Evolutionary conservation across 2,329 filamentous ascomycete species (phyloP).

Genomic region (Knufia petricola): DNA sequence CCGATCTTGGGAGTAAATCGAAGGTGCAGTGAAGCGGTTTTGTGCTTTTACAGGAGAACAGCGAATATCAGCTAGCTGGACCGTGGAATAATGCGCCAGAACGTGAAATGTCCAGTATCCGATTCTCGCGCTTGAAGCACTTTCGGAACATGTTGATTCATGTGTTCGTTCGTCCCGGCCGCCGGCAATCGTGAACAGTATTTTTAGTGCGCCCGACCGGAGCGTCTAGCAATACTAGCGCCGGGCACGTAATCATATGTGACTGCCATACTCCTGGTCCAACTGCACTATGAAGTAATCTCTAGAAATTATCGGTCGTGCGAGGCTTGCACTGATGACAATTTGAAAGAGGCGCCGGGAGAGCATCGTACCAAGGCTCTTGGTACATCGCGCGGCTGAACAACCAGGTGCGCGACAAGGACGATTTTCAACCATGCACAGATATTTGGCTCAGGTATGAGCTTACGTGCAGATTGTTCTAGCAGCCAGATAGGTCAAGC

Average conservation of each 20-base stretch:
- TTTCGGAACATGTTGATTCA: neutral
- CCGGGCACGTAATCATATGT: neutral
- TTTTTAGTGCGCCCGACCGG: neutral
- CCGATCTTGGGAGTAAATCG: neutral
- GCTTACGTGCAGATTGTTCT: no score
- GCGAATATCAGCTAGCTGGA: no score
- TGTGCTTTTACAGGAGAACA: neutral
- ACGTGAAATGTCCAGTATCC: neutral
- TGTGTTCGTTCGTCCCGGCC: neutral
- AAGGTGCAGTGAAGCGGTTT: neutral
- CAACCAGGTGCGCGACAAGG: neutral
- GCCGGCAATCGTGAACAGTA: neutral
- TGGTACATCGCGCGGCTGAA: neutral
- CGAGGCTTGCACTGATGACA: neutral
- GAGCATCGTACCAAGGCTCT: neutral
- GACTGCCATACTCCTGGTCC: neutral
- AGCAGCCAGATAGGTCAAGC: neutral
- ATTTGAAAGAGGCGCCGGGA: no score
- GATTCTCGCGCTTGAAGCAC: neutral
- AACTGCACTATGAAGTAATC: no score
- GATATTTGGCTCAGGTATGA: no score
- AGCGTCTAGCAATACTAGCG: neutral
- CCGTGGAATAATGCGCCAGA: no score
- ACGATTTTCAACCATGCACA: neutral
- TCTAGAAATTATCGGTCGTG: no score